Conservation (phyloP, 129 eudicot genomes). For the Kitagawia praeruptora region DNA sequence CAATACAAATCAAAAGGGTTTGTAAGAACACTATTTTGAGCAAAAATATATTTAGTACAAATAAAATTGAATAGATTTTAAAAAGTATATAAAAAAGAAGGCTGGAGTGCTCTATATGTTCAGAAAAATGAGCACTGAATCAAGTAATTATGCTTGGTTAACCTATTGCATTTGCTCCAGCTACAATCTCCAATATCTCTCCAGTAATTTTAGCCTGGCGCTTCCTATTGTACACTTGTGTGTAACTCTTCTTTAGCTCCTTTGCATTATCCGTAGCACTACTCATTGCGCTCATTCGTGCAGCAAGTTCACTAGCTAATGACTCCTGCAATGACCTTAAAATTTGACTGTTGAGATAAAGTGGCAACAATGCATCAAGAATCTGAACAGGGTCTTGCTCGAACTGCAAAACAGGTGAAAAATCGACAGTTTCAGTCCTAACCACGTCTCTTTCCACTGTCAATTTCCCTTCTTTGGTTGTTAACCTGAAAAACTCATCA, state of each 20-base stretch:
- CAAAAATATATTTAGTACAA: neutral
- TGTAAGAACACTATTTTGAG: neutral
- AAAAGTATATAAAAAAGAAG: constrained; percentile 1
- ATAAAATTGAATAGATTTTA: neutral
- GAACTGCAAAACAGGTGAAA: constrained; percentile 34
- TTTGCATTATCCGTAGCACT: constrained; percentile 46
- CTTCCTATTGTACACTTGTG: constrained; percentile 30
- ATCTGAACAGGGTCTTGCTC: constrained; percentile 69
- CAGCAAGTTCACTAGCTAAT: constrained; percentile 57
- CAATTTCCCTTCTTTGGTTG: constrained; percentile 50
- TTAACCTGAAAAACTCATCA: constrained; percentile 51
- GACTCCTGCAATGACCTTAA: constrained; percentile 57
- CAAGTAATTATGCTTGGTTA: neutral
- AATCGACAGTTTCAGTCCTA: constrained; percentile 27
- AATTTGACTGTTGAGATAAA: constrained; percentile 51
- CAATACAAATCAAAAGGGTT: neutral
- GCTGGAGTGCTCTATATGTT: constrained; percentile 10
- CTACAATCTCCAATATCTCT: constrained; percentile 55
- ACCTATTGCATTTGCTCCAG: constrained; percentile 44
- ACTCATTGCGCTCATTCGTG: constrained; percentile 61
- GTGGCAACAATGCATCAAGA: constrained; percentile 50
- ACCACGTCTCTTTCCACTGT: constrained; percentile 40
- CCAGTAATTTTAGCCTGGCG: constrained; percentile 55
- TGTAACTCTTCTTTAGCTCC: constrained; percentile 36
- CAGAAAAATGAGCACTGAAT: constrained; percentile 10